Conservation (phyloP, 331 rosid species). For the Ulmus americana region DNA sequence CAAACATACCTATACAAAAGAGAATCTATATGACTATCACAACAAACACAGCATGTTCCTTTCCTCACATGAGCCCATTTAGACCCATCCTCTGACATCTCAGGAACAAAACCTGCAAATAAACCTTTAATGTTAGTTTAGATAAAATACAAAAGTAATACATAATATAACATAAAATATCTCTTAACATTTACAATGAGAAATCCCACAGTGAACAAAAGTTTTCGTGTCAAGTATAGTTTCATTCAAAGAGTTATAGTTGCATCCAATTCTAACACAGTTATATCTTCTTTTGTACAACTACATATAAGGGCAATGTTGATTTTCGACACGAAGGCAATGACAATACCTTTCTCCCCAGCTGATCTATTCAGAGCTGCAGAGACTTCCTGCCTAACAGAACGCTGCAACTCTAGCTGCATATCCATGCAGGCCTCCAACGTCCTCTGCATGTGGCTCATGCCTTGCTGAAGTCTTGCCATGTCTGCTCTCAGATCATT, state of each 20-base stretch:
- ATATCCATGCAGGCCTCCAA: slow-evolving; percentile 99
- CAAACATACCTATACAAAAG: slow-evolving; percentile 80
- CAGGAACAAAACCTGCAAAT: slow-evolving; percentile 58
- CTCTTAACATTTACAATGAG: not conserved
- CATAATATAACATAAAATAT: not conserved
- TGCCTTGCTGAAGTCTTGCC: slow-evolving; percentile 99
- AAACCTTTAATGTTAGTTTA: not conserved
- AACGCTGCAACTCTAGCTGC: slow-evolving; percentile 98
- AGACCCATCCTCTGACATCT: slow-evolving; percentile 93
- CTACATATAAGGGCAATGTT: slow-evolving; percentile 7
- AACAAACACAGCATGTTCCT: slow-evolving; percentile 98
- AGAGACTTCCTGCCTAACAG: slow-evolving; percentile 98
- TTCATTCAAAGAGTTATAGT: not conserved
- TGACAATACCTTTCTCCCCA: slow-evolving; percentile 63
- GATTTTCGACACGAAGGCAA: not conserved
- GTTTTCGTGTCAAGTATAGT: not conserved
- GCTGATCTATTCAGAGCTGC: slow-evolving; percentile 87
- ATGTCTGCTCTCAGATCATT: slow-evolving; percentile 90
- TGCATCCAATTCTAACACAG: not conserved
- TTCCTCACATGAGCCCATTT: slow-evolving; percentile 96
- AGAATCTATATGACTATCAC: slow-evolving; percentile 90
- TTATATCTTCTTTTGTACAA: not conserved
- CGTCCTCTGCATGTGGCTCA: slow-evolving; percentile 99
- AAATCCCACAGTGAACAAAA: not conserved
- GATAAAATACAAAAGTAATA: not conserved